These are phyloP conservation scores for Jimgerdemannia lactiflua DNA, from an alignment of 192 early-diverging fungal species.

Conservation along the genomic window DNA sequence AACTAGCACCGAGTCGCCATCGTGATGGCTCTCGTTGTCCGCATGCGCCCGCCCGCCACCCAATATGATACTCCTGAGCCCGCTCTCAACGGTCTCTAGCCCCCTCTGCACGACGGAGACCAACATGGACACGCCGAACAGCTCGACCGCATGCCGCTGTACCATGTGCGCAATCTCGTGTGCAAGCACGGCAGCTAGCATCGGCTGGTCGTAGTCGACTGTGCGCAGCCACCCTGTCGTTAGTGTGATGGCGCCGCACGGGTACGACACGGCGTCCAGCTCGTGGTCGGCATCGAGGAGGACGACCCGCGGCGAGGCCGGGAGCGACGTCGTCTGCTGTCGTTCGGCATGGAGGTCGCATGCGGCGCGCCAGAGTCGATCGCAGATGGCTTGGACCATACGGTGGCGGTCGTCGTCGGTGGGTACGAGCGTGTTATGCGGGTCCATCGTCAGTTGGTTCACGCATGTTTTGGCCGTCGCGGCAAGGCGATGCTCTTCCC, in stretches of 20 bases:
- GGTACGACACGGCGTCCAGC: background rate
- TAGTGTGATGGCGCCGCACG: background rate
- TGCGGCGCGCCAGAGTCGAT: background rate
- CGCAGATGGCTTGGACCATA: background rate
- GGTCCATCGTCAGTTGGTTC: background rate
- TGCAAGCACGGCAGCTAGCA: background rate
- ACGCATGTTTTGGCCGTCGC: background rate
- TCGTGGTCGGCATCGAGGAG: background rate
- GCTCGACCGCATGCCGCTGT: background rate
- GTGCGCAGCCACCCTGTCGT: slow-evolving; percentile 7
- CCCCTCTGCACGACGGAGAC: background rate
- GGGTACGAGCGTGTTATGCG: background rate
- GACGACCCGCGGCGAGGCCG: background rate
- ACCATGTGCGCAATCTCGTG: slow-evolving; percentile 3
- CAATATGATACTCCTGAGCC: slow-evolving; percentile 8
- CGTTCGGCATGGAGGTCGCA: background rate
- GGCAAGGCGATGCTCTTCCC: background rate
- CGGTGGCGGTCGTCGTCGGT: background rate
- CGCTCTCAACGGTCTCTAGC: slow-evolving; percentile 36
- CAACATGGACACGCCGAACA: background rate
- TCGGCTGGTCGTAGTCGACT: slow-evolving; percentile 22
- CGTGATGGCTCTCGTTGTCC: background rate
- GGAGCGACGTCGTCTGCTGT: background rate
- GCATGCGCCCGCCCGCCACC: slow-evolving; percentile 26
- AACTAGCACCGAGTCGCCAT: background rate